phyloP scores from a whole-genome alignment of 2,329 filamentous ascomycete species.

The Venturia nashicola region DNA sequence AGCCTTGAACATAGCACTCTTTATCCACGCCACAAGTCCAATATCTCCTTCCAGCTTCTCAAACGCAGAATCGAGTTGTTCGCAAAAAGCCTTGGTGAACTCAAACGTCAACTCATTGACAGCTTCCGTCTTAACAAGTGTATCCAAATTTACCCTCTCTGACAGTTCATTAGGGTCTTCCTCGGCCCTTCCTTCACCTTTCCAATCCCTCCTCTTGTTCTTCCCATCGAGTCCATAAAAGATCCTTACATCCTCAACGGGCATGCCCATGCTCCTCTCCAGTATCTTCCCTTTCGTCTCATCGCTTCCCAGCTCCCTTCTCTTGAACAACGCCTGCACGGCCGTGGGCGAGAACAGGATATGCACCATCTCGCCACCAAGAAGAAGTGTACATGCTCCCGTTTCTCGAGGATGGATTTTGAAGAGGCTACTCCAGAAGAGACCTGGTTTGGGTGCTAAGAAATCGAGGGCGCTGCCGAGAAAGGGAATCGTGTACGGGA shows the following conservation, averaged over 20 bases:
- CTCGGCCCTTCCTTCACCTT: conserved; percentile 2
- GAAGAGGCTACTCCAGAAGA: conserved; percentile 18
- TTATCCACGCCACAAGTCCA: conserved; percentile 19
- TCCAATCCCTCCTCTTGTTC: background rate
- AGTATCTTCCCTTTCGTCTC: conserved; percentile 18
- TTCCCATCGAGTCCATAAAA: conserved; percentile 2
- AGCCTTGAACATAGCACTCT: conserved; percentile 19
- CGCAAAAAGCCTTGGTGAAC: conserved; percentile 15
- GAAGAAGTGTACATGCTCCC: conserved; percentile 18
- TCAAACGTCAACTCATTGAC: conserved; percentile 20
- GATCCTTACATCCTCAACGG: conserved; percentile 4
- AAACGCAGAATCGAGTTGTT: conserved; percentile 13
- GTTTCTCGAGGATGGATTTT: conserved; percentile 15
- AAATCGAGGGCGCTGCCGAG: conserved; percentile 19
- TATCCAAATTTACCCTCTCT: conserved; percentile 17
- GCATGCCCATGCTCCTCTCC: conserved; percentile 15
- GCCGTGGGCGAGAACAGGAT: conserved; percentile 16
- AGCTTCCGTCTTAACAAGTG: conserved; percentile 17
- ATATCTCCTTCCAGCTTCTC: background rate
- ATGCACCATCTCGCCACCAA: conserved; percentile 18
- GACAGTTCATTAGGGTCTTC: conserved; percentile 14
- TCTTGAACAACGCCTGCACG: conserved; percentile 19
- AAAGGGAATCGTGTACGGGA: conserved; percentile 19
- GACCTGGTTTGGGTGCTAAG: conserved; percentile 15
- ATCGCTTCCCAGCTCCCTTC: conserved; percentile 14